Evolutionary conservation across 306 rosid species (phyloP).

Genomic region (Abrus precatorius): DNA sequence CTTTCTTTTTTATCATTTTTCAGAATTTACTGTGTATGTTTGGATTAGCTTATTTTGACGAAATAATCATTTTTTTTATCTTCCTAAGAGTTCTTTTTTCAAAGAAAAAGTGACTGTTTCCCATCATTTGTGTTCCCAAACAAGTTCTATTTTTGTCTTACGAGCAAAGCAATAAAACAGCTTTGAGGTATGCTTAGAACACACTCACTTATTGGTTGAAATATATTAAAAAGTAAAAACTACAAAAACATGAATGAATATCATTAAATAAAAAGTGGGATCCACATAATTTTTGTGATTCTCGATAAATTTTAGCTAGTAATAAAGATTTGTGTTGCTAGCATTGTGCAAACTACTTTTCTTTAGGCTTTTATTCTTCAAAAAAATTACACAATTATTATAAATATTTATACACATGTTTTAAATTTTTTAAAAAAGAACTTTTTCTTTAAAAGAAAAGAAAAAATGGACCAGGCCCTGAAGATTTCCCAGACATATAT

Average conservation of each 20-base stretch:
- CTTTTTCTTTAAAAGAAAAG: not conserved
- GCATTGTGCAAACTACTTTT: not conserved
- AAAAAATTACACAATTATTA: not conserved
- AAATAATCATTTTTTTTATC: not conserved
- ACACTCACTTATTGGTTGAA: too few relatives aligned
- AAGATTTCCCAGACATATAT: not conserved
- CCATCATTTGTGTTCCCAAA: not conserved
- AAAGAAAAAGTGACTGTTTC: not conserved
- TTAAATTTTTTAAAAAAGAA: not conserved
- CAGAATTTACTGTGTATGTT: not conserved
- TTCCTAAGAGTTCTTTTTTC: not conserved
- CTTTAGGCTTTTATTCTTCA: not conserved
- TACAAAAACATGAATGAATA: too few relatives aligned
- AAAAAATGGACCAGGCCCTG: not conserved
- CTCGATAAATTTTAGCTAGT: too few relatives aligned
- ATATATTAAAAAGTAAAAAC: too few relatives aligned
- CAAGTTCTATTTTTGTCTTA: not conserved
- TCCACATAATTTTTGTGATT: too few relatives aligned
- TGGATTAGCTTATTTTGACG: not conserved
- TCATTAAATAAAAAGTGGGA: too few relatives aligned
- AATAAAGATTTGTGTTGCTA: too few relatives aligned
- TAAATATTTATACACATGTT: not conserved
- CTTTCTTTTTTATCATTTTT: not conserved
- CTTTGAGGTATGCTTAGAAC: too few relatives aligned
- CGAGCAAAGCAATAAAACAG: not conserved